Evolutionary conservation across 2,329 filamentous ascomycete genomes (phyloP), one percentile per base, ranked within the genome.

Genomic region (Fusarium irregulare): DNA sequence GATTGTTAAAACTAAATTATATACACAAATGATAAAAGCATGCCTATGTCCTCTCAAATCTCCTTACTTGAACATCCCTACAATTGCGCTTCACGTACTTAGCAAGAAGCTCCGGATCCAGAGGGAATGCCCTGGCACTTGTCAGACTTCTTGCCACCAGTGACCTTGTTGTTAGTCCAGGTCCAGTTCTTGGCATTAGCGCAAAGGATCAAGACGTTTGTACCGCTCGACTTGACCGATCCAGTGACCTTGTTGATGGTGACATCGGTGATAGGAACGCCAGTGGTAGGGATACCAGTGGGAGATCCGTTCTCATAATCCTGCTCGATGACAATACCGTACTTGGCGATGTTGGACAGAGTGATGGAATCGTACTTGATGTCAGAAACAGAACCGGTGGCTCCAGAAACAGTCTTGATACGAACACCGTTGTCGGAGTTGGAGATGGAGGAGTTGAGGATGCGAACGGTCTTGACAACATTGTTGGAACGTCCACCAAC

Each of bases 241-340:
- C 85, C 85, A 4, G 72, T 80, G 61, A 87, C 79, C 58, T 80
- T 76, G 47, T 78, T 75, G 50, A 87, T 74, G 2, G 79, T 82
- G 9, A 87, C 68, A 10, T 79, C 82, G 11, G 85, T 87, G 75
- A 87, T 86, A n/a, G 84, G 85, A n/a, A 87, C 83, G 37, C 85
- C 84, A 27, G 72, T 71, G 37, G 82, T 85, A 13, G 84, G 82
- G 0, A n/a, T 76, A 20, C 83, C 84, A 10, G 78, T 82, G 6
- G 82, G 82, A 18, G 74, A 76, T n/a, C 83, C 83, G 65, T 85
- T 85, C 71, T 83, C 73, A 68, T 87, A 87, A 75, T 84, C 80
- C 73, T 83, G 80, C 72, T 82, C 76, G 54, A 81, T 80, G 51
- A 79, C 73, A 41, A 81, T 76, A 37, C 79, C 79, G 60, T 81